These are phyloP conservation scores for Dryadomyces quercus-mongolicae DNA, from an alignment of 2,329 filamentous ascomycete genomes.

Conservation along the genomic window DNA sequence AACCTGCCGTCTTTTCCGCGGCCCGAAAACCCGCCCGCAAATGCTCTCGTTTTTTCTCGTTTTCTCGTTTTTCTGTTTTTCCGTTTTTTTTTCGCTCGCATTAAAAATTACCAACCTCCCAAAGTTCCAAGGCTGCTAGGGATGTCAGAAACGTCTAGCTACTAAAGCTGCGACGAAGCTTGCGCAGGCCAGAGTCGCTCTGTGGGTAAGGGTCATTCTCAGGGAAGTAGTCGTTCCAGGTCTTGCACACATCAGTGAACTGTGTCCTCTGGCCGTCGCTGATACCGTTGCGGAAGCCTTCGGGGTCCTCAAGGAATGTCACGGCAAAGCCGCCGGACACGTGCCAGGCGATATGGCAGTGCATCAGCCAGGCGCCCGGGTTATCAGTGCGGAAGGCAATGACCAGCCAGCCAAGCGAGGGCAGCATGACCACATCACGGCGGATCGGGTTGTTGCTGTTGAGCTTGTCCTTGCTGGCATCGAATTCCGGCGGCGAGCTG, in stretches of 20 bases:
- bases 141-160: no score
- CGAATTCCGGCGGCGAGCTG: conserved; percentile 5
- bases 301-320: conserved; percentile 30
- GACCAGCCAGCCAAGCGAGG: conserved; percentile 28
- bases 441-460: conserved; percentile 27
- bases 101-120: no score
- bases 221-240: conserved; percentile 11
- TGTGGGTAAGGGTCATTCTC: conserved; percentile 4
- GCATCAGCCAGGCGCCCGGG: conserved; percentile 33
- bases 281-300: conserved; percentile 9
- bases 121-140: no score
- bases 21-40: no score
- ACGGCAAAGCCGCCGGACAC: conserved; percentile 31
- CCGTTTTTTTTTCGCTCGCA: no score
- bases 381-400: conserved; percentile 35
- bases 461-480: conserved; percentile 11
- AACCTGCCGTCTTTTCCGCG: no score
- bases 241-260: conserved; percentile 9
- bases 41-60: no score
- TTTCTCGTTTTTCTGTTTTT: no score
- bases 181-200: conserved; percentile 9
- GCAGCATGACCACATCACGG: conserved; percentile 31
- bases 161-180: no score
- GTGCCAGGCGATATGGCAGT: conserved; percentile 38
- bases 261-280: conserved; percentile 1